Base-by-base conservation (phyloP, 2,329 filamentous ascomycete species). In the Coniochaeta prunicola region DNA sequence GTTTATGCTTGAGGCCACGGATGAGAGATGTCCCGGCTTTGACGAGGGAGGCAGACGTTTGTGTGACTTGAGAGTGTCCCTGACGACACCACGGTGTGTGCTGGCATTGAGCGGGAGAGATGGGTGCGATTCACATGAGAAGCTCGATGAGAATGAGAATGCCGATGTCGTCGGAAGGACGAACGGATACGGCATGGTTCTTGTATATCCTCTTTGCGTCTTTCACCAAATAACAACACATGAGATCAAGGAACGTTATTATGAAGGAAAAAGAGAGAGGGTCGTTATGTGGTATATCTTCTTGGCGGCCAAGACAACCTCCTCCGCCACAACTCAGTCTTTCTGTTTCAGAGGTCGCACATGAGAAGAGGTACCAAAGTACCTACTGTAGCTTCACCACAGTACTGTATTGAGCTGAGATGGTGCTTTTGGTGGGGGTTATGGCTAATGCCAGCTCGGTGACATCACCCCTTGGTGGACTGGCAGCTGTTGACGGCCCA, bases 101-200 rank as follows among this genome's bases (percentile, higher is more conserved):
- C 92, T 92, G 24, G 91, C 88, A 58, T 84, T 83, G 66, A 93
- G 83, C 26, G 92, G 91, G 45, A 99, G 81, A 0, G 93, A 96
- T 3, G 94, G 93, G 73, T 97, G 93, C 2, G 91, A 91, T 63
- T 87, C 84, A 68, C 89, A 93, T 66, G 77, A 82, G 73, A 96
- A 88, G 73, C 80, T 89, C 38, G 87, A 80, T 24, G 90, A 88
- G 70, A 96, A 93, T 57, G 90, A 87, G 69, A 96, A 88, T 58
- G 88, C 84, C 34, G 92, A 96, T 5, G 93, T 97, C 0, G 93
- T 97, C 1, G 94, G 92, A 33, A 97, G 84, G 12, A 84, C 77
- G 69, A 96, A 97, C 13, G 90, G 89, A 70, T 90, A 97, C 33
- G 93, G 92, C 94, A 97, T 97, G 19, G 40, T 24, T 45, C 40